Evolutionary conservation across 2,329 filamentous ascomycete species (phyloP).

Genomic region (Pleochaeta shiraiana): DNA sequence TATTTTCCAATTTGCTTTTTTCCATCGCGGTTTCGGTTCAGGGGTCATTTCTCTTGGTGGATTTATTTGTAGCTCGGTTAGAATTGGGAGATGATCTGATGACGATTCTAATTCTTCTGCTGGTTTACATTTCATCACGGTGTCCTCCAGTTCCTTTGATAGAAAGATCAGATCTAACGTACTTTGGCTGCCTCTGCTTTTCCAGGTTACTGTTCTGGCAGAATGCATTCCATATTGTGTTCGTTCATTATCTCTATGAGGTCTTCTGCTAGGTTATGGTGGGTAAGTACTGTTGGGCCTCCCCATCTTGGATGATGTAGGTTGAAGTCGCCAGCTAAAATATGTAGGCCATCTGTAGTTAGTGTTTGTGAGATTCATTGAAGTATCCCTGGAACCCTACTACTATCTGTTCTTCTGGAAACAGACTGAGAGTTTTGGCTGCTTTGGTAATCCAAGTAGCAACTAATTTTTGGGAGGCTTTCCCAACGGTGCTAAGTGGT

Average conservation of each 20-base stretch:
- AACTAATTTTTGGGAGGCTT: background rate
- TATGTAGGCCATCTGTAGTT: background rate
- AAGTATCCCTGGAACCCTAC: too few species aligned
- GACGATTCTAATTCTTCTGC: background rate
- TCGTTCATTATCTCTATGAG: background rate
- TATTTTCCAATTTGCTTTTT: background rate
- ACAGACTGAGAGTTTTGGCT: too few species aligned
- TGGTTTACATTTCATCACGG: background rate
- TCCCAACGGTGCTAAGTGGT: background rate
- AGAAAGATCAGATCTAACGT: background rate
- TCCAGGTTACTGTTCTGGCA: background rate
- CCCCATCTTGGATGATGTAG: slow-evolving; percentile 2
- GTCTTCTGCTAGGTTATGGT: background rate
- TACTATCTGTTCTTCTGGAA: too few species aligned
- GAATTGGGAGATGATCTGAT: background rate
- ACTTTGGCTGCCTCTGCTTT: background rate
- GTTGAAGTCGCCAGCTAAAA: background rate
- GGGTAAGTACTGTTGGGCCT: background rate
- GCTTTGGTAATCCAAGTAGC: too few species aligned
- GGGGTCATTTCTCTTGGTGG: too few species aligned
- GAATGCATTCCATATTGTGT: background rate
- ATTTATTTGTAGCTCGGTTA: background rate
- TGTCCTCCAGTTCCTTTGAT: background rate
- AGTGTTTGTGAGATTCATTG: too few species aligned
- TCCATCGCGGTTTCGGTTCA: background rate